Base-by-base conservation (phyloP, 2,329 filamentous ascomycete genomes). In the Cercospora nicotianae region DNA sequence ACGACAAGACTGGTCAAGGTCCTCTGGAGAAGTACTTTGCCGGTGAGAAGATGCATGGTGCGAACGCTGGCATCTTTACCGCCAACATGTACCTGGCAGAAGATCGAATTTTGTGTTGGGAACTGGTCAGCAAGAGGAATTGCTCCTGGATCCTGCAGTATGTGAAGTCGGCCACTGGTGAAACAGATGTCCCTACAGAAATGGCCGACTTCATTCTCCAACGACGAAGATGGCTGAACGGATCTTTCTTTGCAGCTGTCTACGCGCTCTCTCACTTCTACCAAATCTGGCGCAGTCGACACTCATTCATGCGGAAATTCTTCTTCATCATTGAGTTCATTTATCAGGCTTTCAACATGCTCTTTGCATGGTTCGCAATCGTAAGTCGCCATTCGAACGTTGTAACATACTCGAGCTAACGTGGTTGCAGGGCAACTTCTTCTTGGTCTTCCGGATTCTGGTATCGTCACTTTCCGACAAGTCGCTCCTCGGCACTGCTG, bases 51-150 rank as follows among this genome's bases (percentile, higher is more conserved):
- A 92, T 98, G 82, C 94, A 98, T 77, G 92, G 92, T 73, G 90
- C 91, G 65, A 93, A 93, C 73, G 94, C 94, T 12, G 95, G 94
- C 77, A 94, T 98, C 72, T 99, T 99, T 82, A 97, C 94, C 2
- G 94, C 95, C 73, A 99, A 99, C 81, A 99, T 99, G 95, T 99
- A 98, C 78, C 87, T 99, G 67, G 95, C 95, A 65, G 95, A 99
- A 79, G 95, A 99, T 86, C 92, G 95, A 85, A 99, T 99, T 78
- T 89, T 99, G 39, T 99, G 95, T 81, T 99, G 97, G 85, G 95
- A 99, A 81, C 89, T 99, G 62, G 95, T 99, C 69, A 93, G 94
- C 57, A 99, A 99, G 83, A 89, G 95, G 71, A 97, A 97, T 78
- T 97, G 94, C 79, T 91, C 94, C 77, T 99, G 95, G 95, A 92